Evolutionary conservation across 106 monocot species (phyloP), one percentile per base, ranked within the genome.

Genomic region (Dendrobium chrysotoxum): DNA sequence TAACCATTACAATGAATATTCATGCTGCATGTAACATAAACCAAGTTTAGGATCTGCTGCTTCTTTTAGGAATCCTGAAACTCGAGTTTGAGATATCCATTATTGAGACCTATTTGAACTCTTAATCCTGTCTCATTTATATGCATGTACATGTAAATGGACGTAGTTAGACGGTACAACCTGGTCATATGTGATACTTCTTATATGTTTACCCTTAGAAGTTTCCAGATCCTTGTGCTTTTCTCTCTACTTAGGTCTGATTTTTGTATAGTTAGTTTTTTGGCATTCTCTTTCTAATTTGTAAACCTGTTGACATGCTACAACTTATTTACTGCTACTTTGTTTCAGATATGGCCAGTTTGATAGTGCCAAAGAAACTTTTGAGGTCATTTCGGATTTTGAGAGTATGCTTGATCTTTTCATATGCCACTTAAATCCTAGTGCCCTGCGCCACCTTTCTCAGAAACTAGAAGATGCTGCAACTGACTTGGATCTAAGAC

Each of bases 371-470:
- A 99, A 99, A 86, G 98, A 99, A 83, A 99, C 95, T 46, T 93
- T 99, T 81, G 98, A 95, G 81, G 95, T 95, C 64, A 99, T 99
- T 85, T 75, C 88, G 39, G 98, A 99, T 65, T 88, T 84, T 83
- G 95, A 99, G 79, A 95, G 95, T 86, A 93, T 95, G 91, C 92
- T 99, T 53, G 98, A 99, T 88, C 85, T 95, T 42, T 99, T 99
- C 83, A 91, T 99, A 86, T 99, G 95, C 78, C 98, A 99, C 81
- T 64, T 95, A 35, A 99, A 99, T 72, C 98, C 98, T 21, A 99
- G 98, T 85, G 92, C 98, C 40, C 84, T 99, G 91, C 89, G 98
- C 20, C 89, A 85, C 40, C 91, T 99, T 81, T 89, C 95, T 75
- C 88, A 95, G 85, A 99, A 88, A 78, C 85, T 99, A 57, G 98